Percentiles rank a stretch among this genome's conserved stretches.
Evolutionary conservation across 2,329 filamentous ascomycete genomes (phyloP).

Genomic region (Periconia sp.): DNA sequence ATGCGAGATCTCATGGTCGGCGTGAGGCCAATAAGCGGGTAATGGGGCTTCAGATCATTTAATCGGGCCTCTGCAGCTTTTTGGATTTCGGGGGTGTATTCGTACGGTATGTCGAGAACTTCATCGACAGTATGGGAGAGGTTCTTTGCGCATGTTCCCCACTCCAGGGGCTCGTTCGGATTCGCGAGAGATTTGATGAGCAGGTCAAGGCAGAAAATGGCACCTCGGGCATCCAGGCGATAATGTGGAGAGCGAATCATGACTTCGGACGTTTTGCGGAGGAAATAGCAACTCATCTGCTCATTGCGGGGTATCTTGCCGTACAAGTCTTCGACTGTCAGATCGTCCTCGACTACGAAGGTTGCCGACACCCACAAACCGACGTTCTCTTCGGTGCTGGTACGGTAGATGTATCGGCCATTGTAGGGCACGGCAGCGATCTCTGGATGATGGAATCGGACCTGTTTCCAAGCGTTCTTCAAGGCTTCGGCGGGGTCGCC

Average conservation of each 20-base stretch:
- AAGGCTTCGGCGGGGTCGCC: slow-evolving; percentile 21
- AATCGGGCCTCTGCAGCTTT: slow-evolving; percentile 18
- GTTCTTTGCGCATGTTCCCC: slow-evolving; percentile 25
- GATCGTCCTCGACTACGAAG: slow-evolving; percentile 18
- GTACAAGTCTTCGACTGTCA: slow-evolving; percentile 21
- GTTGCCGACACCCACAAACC: slow-evolving; percentile 26
- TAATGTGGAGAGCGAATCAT: slow-evolving; percentile 28
- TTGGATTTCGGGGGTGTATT: slow-evolving; percentile 17
- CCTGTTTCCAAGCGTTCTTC: slow-evolving; percentile 25
- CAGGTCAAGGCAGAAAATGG: slow-evolving; percentile 25
- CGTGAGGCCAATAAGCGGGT: slow-evolving; percentile 20
- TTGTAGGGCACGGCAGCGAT: slow-evolving; percentile 28
- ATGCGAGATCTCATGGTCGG: slow-evolving; percentile 9
- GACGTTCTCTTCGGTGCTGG: slow-evolving; percentile 21
- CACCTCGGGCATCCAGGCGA: slow-evolving; percentile 26
- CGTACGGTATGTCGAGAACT: slow-evolving; percentile 16
- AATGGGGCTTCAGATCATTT: slow-evolving; percentile 17
- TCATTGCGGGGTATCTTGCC: slow-evolving; percentile 27
- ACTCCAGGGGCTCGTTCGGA: slow-evolving; percentile 16
- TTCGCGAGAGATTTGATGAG: slow-evolving; percentile 22
- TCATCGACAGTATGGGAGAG: slow-evolving; percentile 25
- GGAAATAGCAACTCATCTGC: slow-evolving; percentile 28
- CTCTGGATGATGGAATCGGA: slow-evolving; percentile 28
- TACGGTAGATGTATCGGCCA: slow-evolving; percentile 25
- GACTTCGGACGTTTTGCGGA: slow-evolving; percentile 22